Percentiles rank a stretch among this genome's conserved stretches.
These are phyloP conservation scores for Pseudopithomyces maydicus DNA, from an alignment of 2,329 filamentous ascomycete genomes.

Conservation along the genomic window DNA sequence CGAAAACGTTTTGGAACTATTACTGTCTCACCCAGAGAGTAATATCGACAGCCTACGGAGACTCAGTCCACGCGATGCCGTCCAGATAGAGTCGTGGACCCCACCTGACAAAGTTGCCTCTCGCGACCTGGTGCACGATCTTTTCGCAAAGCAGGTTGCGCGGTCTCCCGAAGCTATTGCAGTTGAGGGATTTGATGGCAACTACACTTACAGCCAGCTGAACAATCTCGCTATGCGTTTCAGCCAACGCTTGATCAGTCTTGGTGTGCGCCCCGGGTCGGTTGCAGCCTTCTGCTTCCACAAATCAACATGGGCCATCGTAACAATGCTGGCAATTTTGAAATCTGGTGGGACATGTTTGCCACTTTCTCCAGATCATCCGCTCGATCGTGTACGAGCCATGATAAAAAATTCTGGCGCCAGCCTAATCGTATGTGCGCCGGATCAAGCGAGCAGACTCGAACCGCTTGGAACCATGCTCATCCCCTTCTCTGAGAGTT, in stretches of 20 bases:
- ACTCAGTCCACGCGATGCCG: background rate
- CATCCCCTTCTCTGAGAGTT: background rate
- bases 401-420: background rate
- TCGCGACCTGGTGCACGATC: background rate
- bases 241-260: background rate
- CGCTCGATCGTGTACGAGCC: background rate
- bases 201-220: background rate
- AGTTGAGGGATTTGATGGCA: background rate
- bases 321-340: constrained; percentile 49
- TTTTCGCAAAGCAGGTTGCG: background rate
- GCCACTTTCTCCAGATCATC: constrained; percentile 17
- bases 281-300: constrained; percentile 12
- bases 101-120: background rate
- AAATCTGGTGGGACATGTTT: constrained; percentile 48
- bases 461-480: background rate
- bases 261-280: background rate
- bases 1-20: background rate
- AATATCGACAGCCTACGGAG: background rate
- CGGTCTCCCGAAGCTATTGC: background rate
- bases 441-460: background rate
- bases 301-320: constrained; percentile 26
- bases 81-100: background rate
- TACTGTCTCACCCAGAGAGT: background rate
- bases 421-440: background rate
- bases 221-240: background rate